A percentile compares a stretch with the other conserved stretches of the same genome.
Evolutionary conservation across 1,284 basidiomycete species (phyloP).

Genomic region (Cystobasidium pallidum): DNA sequence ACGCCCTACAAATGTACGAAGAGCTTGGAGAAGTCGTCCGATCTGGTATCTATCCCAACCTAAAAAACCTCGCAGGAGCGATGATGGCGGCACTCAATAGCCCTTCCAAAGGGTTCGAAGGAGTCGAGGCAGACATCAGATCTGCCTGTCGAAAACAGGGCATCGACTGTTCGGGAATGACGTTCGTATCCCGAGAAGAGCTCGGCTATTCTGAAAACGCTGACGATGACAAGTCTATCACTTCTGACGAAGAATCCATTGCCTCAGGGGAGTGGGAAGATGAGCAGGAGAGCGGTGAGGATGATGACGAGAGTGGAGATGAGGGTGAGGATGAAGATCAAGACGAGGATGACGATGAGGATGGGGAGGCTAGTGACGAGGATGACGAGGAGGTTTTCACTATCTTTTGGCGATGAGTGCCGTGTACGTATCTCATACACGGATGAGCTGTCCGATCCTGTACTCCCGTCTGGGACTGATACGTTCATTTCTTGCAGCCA

Average conservation of each 20-base stretch:
- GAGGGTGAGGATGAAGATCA: too few relatives aligned
- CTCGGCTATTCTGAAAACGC: background rate
- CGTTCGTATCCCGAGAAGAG: background rate
- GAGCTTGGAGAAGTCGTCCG: background rate
- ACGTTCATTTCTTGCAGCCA: too few relatives aligned
- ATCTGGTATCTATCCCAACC: background rate
- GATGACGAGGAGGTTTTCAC: too few relatives aligned
- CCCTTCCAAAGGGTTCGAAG: background rate
- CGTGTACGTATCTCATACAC: too few relatives aligned
- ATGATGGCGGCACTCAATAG: background rate
- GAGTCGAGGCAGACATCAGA: background rate
- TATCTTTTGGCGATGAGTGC: too few relatives aligned
- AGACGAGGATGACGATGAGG: background rate
- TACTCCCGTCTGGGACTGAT: too few relatives aligned
- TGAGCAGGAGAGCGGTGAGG: background rate
- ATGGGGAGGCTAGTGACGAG: background rate
- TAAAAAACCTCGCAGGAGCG: background rate
- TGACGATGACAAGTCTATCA: background rate
- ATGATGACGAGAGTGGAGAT: too few relatives aligned
- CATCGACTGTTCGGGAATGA: background rate
- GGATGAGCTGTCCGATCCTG: too few relatives aligned
- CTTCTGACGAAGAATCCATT: background rate
- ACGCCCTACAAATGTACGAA: background rate
- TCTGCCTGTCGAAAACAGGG: background rate
- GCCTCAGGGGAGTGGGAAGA: background rate